These are phyloP conservation scores for Nakazawaea pomicola DNA, from an alignment of 805 yeast genomes.

Conservation along the genomic window DNA sequence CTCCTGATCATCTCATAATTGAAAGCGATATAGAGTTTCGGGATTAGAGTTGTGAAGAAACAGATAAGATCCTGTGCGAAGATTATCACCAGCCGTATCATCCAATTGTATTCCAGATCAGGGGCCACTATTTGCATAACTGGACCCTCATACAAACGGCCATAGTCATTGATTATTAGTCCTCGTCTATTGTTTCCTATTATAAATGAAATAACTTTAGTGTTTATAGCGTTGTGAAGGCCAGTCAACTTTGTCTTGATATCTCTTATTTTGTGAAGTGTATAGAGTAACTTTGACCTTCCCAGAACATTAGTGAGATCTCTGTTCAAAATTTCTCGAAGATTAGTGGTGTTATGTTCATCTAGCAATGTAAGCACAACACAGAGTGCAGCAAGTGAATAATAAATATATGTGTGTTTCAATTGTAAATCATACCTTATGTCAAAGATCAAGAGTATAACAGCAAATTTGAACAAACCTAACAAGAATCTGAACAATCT, in stretches of 20 bases:
- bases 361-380: constrained; percentile 1
- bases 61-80: constrained; percentile 9
- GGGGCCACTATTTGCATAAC: neutral
- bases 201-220: neutral
- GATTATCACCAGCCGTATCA: neutral
- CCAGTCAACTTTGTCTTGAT: neutral
- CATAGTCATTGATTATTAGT: constrained; percentile 1
- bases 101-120: neutral
- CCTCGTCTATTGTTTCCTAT: constrained; percentile 12
- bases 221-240: neutral
- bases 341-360: neutral
- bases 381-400: neutral
- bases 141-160: neutral
- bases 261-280: neutral
- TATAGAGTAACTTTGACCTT: neutral
- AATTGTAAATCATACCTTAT: neutral
- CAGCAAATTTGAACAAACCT: constrained; percentile 1
- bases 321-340: constrained; percentile 4
- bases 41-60: constrained; percentile 8
- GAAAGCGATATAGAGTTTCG: constrained; percentile 8
- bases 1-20: constrained; percentile 8
- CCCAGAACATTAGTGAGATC: constrained; percentile 1
- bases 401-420: neutral
- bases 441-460: neutral
- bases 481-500: constrained; percentile 4